These are phyloP conservation scores for Medicago arabica DNA, from an alignment of 306 rosid species.

Conservation along the genomic window DNA sequence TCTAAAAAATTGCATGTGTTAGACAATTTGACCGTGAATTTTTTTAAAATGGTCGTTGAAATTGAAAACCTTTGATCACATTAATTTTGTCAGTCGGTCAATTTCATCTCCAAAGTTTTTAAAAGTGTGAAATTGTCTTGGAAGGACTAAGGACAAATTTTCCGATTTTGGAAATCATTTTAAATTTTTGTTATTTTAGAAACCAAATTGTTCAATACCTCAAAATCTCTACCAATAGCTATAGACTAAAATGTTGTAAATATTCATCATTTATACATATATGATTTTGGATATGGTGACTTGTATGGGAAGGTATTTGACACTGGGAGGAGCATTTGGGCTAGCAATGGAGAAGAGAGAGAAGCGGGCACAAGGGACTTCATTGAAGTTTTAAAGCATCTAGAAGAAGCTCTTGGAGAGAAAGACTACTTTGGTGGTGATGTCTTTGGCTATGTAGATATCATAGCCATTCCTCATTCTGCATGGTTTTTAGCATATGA, in stretches of 20 bases:
- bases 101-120: background rate
- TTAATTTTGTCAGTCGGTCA: background rate
- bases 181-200: background rate
- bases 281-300: constrained; percentile 19
- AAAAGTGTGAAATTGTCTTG: background rate
- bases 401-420: constrained; percentile 68
- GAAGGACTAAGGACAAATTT: background rate
- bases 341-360: constrained; percentile 62
- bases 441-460: constrained; percentile 64
- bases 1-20: background rate
- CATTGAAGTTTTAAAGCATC: constrained; percentile 57
- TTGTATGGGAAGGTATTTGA: constrained; percentile 54
- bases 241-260: background rate
- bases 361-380: constrained; percentile 62
- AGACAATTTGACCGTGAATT: background rate
- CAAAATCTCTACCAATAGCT: background rate
- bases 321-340: constrained; percentile 55
- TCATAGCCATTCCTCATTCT: constrained; percentile 53
- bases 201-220: background rate
- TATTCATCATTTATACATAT: background rate
- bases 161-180: background rate
- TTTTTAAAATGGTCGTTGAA: background rate
- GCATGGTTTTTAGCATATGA: constrained; percentile 73
- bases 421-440: constrained; percentile 66
- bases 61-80: background rate